Evolutionary conservation across 1,139 yeast species (phyloP), one percentile per base, ranked within the genome.

Genomic region (Hyphopichia khmerensis): DNA sequence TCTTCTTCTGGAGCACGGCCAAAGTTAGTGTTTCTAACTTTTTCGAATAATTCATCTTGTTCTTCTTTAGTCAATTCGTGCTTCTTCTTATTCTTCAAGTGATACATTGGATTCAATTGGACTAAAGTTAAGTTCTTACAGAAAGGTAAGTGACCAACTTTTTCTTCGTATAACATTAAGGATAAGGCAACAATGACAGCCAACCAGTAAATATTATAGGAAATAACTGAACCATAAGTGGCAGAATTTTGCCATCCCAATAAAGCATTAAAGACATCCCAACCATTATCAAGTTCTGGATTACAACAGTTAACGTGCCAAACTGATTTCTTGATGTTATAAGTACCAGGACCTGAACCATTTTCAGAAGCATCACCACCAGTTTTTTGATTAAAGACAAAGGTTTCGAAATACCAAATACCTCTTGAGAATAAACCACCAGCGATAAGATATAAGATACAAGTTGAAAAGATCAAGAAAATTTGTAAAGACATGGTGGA

Each of bases 291-390:
- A 39, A 75, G 74, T 65, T 84, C 87, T 31, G 96, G 95, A 67
- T 88, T 89, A 70, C 96, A 90, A 69, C 96, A 90, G 73, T 90
- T 89, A 48, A 90, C 91, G 64, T 90, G 97, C 89, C 96, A 90
- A 15, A 90, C 96, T 8, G 88, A 68, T 56, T 78, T 75, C 44
- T 72, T 57, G 52, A 89, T 80, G 63, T 90, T 84, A 64, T 90
- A 90, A 35, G 96, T 83, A 58, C 97, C 97, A 39, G 95, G 91
- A 52, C 97, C 97, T 40, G 87, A 79, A 52, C 97, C 96, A 53
- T 75, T 70, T 68, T 90, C 97, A 34, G 93, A 74, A 33, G 95
- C 95, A 67, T 89, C 96, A 67, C 89, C 90, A 62, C 96, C 96
- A 30, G 91, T 82, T 39, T 68, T 61, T 48, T 71, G 57, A 65